phyloP scores from a whole-genome alignment of 75 land plant genomes.

The Sequoiadendron giganteum region DNA sequence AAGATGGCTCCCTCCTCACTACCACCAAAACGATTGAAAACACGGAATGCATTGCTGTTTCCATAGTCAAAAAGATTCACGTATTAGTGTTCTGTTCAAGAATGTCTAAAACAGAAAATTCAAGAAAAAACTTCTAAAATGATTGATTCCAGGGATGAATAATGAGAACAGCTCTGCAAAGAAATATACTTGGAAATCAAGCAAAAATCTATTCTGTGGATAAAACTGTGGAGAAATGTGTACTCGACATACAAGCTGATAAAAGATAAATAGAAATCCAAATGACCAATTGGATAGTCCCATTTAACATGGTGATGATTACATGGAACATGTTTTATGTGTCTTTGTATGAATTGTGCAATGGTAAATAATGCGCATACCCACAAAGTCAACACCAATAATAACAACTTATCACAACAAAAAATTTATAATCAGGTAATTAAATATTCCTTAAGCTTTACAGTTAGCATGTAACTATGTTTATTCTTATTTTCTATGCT shows the following conservation, averaged over 20 bases:
- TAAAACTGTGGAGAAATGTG: neutral
- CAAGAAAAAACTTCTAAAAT: neutral
- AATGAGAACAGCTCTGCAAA: neutral
- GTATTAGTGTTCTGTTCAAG: neutral
- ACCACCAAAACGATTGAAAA: slow-evolving; percentile 52
- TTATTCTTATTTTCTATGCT: neutral
- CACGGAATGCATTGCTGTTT: slow-evolving; percentile 61
- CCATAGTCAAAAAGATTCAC: neutral
- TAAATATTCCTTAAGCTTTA: neutral
- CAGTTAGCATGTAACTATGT: neutral
- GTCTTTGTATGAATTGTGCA: neutral
- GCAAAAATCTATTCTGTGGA: neutral
- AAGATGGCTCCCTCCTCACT: slow-evolving; percentile 52
- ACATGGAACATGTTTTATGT: neutral
- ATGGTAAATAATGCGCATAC: neutral
- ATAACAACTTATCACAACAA: neutral
- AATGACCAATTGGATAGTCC: neutral
- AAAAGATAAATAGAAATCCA: neutral
- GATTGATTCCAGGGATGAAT: neutral
- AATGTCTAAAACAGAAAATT: neutral
- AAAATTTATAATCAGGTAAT: neutral
- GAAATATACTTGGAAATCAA: neutral
- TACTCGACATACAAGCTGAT: neutral
- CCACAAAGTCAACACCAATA: neutral
- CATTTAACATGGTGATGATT: neutral